Percentiles rank a stretch among this genome's conserved stretches.
Conservation (phyloP, 2,329 filamentous ascomycete species). For the Alternaria sp. region DNA sequence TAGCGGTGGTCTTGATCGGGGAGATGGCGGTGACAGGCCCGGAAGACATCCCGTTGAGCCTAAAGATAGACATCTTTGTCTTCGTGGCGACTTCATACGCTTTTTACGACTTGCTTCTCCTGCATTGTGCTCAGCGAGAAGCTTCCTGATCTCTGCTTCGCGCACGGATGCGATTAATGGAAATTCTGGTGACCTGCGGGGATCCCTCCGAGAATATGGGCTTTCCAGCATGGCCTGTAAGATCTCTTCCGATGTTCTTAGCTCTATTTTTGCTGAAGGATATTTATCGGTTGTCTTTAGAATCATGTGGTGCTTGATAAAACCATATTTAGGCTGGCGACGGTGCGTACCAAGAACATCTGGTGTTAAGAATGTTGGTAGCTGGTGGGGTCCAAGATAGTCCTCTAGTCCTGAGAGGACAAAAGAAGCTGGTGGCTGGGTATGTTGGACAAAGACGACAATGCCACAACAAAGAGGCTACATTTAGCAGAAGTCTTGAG, state of each 20-base stretch:
- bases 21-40: not conserved
- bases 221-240: not conserved
- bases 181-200: too few relatives aligned
- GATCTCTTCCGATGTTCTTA: not conserved
- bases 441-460: not conserved
- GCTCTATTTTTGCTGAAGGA: not conserved
- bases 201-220: not conserved
- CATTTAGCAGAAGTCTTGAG: not conserved
- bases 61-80: not conserved
- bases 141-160: not conserved
- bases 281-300: not conserved
- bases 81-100: not conserved
- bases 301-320: not conserved
- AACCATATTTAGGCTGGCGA: not conserved
- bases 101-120: not conserved
- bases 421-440: not conserved
- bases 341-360: not conserved
- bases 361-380: accelerated
- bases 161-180: not conserved
- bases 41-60: not conserved
- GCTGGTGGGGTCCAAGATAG: not conserved
- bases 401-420: too few relatives aligned
- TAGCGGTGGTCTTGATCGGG: not conserved
- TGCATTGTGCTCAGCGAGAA: not conserved
- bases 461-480: not conserved